Conservation (phyloP, 495 filamentous ascomycete genomes). For the Poronia punctata region DNA sequence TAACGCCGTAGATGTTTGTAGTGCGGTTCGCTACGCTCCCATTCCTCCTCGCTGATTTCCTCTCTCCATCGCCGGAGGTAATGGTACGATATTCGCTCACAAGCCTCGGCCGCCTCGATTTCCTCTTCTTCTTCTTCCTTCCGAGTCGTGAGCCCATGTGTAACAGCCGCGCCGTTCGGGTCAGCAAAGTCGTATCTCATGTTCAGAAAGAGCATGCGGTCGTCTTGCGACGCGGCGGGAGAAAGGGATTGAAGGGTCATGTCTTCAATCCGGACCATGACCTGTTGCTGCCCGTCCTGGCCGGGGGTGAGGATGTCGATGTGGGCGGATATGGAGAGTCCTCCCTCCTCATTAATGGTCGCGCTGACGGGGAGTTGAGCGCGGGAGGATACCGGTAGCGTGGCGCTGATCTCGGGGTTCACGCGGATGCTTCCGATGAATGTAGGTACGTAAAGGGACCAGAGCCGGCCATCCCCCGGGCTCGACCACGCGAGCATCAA, state of each 20-base stretch:
- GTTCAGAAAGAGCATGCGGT: constrained; percentile 2
- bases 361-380: not conserved
- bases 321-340: constrained; percentile 9
- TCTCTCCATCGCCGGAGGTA: not conserved
- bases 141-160: not conserved
- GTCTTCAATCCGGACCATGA: constrained; percentile 26
- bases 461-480: constrained; percentile 18
- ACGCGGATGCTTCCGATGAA: constrained; percentile 12
- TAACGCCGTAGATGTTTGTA: not conserved
- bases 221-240: constrained; percentile 1
- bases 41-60: constrained; percentile 1
- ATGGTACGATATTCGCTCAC: constrained; percentile 1
- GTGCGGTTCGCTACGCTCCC: not conserved
- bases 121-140: not conserved
- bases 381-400: not conserved
- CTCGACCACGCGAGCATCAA: constrained; percentile 15
- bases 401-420: constrained; percentile 8
- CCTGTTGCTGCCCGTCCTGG: constrained; percentile 4
- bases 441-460: constrained; percentile 18
- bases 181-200: not conserved
- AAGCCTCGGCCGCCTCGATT: not conserved
- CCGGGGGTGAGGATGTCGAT: constrained; percentile 20
- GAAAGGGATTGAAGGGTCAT: constrained; percentile 12
- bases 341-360: not conserved
- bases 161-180: not conserved